These are phyloP conservation scores for Debaryomyces robertsiae DNA, from an alignment of 1,139 yeast species.

Conservation along the genomic window DNA sequence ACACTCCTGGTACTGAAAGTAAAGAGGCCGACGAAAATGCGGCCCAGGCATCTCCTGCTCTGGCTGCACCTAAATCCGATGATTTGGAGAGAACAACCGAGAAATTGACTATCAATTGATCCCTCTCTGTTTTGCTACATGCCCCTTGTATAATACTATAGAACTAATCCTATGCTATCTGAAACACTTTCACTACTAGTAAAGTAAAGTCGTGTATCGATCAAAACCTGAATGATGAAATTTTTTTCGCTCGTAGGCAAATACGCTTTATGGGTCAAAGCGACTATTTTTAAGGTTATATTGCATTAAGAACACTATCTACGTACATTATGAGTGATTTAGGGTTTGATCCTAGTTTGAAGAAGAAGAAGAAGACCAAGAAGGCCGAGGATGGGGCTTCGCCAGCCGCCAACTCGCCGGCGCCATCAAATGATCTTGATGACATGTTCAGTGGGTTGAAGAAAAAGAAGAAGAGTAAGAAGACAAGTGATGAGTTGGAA, in stretches of 20 bases:
- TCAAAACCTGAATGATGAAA: conserved; percentile 5
- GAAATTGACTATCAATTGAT: conserved; percentile 9
- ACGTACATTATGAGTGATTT: conserved; percentile 50
- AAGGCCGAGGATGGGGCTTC: conserved; percentile 44
- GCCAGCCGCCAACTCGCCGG: conserved; percentile 40
- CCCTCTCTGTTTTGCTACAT: neutral
- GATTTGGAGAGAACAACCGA: conserved; percentile 10
- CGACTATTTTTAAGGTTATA: conserved; percentile 1
- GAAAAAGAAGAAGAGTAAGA: conserved; percentile 55
- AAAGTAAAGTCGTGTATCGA: conserved; percentile 6
- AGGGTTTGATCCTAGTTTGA: conserved; percentile 76
- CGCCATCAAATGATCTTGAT: conserved; percentile 37
- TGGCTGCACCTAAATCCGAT: conserved; percentile 11
- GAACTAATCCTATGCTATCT: conserved; percentile 4
- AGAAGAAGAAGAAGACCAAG: conserved; percentile 82
- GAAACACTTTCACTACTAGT: conserved; percentile 1
- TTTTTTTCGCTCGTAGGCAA: conserved; percentile 5
- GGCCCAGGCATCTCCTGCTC: conserved; percentile 23
- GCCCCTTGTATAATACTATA: conserved; percentile 7
- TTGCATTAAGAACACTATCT: conserved; percentile 7
- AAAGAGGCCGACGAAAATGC: conserved; percentile 48
- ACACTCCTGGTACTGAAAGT: conserved; percentile 52
- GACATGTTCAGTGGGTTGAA: conserved; percentile 58
- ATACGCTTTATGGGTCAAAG: no score
- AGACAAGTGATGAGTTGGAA: conserved; percentile 37